These are phyloP conservation scores for Abrus precatorius DNA, from an alignment of 306 rosid genomes.

Conservation along the genomic window DNA sequence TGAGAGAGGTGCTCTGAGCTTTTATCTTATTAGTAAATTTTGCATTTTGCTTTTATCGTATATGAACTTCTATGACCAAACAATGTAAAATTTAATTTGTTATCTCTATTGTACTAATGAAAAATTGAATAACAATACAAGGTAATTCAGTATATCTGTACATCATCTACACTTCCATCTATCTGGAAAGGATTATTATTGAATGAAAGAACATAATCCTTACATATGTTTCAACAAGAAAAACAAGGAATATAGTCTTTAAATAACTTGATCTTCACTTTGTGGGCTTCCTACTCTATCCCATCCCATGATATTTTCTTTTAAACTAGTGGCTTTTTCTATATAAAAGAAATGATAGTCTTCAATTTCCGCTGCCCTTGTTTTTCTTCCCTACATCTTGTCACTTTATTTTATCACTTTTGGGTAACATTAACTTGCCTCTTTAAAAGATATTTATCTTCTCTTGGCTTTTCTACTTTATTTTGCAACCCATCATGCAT, in stretches of 20 bases:
- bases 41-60: too few relatives aligned
- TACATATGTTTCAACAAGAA: background rate
- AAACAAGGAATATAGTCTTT: background rate
- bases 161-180: too few relatives aligned
- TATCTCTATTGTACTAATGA: too few relatives aligned
- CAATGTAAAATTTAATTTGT: background rate
- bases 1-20: too few relatives aligned
- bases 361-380: background rate
- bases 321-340: background rate
- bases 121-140: too few relatives aligned
- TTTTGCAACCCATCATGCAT: background rate
- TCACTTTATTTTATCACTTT: background rate
- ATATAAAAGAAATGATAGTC: background rate
- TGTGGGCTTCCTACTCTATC: background rate
- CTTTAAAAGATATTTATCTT: too few relatives aligned
- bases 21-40: too few relatives aligned
- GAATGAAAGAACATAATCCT: background rate
- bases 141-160: too few relatives aligned
- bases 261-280: background rate
- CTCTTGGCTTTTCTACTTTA: too few relatives aligned
- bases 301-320: background rate
- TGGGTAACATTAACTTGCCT: slow-evolving; percentile 11
- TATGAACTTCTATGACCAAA: background rate
- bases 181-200: too few relatives aligned
- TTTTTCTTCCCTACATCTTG: background rate